phyloP scores from a whole-genome alignment of 441 rosid species.

The Euphorbia celastroides region DNA sequence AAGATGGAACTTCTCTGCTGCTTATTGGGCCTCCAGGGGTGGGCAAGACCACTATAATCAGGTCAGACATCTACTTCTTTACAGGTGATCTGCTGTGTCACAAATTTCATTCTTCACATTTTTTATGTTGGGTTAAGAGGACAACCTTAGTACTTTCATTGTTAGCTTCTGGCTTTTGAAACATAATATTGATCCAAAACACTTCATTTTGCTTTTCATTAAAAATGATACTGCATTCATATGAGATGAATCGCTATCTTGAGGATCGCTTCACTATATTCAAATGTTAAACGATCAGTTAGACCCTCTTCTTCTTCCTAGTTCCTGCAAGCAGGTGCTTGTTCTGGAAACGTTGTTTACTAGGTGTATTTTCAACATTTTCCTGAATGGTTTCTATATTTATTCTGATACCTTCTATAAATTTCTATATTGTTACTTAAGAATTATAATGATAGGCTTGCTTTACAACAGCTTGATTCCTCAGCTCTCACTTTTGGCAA shows the following conservation, averaged over 20 bases:
- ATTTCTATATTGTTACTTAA: not conserved
- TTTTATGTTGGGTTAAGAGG: not conserved
- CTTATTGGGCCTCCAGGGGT: slow-evolving; percentile 96
- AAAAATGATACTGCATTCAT: not conserved
- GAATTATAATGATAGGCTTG: not conserved
- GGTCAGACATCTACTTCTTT: slow-evolving; percentile 33
- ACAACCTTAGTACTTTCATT: not conserved
- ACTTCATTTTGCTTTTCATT: not conserved
- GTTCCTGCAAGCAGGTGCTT: not conserved
- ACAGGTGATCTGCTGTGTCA: slow-evolving; percentile 8
- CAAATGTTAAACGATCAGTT: not conserved
- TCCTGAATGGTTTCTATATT: not conserved
- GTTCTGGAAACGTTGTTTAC: not conserved
- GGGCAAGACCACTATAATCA: slow-evolving; percentile 90
- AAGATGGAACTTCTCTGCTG: slow-evolving; percentile 71
- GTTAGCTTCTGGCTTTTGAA: not conserved
- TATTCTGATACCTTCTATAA: not conserved
- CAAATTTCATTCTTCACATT: not conserved
- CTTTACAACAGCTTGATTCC: not conserved
- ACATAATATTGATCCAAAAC: not conserved
- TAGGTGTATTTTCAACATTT: not conserved
- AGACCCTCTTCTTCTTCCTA: not conserved
- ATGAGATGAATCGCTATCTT: not conserved
- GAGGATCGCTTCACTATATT: not conserved
- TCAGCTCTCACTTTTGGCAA: not conserved